These are phyloP conservation scores for Coemansia reversa DNA, from an alignment of 192 early-diverging fungal species.

Conservation along the genomic window DNA sequence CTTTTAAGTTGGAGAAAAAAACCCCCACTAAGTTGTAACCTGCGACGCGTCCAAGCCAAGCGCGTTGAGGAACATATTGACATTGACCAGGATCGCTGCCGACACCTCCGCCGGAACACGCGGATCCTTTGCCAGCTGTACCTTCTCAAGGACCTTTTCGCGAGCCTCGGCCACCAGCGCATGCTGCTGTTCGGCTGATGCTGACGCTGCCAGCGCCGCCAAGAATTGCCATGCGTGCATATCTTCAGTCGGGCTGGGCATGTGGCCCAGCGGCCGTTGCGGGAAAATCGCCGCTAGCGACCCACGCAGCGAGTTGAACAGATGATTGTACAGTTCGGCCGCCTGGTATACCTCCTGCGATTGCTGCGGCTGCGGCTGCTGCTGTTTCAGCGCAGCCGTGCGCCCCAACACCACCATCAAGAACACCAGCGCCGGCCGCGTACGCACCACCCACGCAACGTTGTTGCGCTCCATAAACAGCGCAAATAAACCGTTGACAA, in stretches of 20 bases:
- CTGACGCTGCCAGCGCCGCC: slow-evolving; percentile 92
- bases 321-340: slow-evolving; percentile 78
- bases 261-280: slow-evolving; percentile 43
- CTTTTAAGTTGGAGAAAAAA: background rate
- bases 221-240: slow-evolving; percentile 98
- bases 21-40: slow-evolving; percentile 18
- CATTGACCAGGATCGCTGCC: slow-evolving; percentile 72
- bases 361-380: slow-evolving; percentile 36
- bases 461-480: slow-evolving; percentile 90
- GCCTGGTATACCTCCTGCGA: slow-evolving; percentile 46
- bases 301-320: slow-evolving; percentile 77
- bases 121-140: slow-evolving; percentile 62
- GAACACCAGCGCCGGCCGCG: slow-evolving; percentile 81
- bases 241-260: slow-evolving; percentile 60
- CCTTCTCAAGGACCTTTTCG: slow-evolving; percentile 77
- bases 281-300: slow-evolving; percentile 76
- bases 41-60: slow-evolving; percentile 78
- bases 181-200: slow-evolving; percentile 92
- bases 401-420: slow-evolving; percentile 88
- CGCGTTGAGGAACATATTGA: slow-evolving; percentile 94
- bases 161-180: slow-evolving; percentile 87
- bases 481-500: slow-evolving; percentile 76
- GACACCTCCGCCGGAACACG: slow-evolving; percentile 60
- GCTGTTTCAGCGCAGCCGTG: slow-evolving; percentile 87
- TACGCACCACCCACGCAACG: slow-evolving; percentile 80